These are phyloP conservation scores for Trichocomaceae sp. DNA, from an alignment of 2,329 filamentous ascomycete species.

Conservation along the genomic window DNA sequence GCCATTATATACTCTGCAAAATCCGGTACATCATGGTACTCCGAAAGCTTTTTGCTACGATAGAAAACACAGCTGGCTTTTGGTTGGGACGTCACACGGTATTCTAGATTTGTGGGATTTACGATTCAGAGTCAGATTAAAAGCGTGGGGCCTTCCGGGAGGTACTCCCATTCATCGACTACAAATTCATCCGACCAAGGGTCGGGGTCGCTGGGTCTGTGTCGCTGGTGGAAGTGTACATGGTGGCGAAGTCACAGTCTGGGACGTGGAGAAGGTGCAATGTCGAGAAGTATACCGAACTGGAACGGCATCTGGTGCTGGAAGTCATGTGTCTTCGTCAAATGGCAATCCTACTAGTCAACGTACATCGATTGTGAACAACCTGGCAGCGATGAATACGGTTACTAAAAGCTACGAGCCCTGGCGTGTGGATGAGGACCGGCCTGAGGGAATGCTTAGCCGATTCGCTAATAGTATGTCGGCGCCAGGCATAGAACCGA, in stretches of 20 bases:
- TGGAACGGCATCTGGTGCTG: constrained; percentile 31
- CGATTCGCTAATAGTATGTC: constrained; percentile 59
- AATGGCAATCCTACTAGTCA: constrained; percentile 15
- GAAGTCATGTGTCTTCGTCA: neutral
- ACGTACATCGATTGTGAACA: constrained; percentile 16
- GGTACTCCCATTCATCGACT: constrained; percentile 75
- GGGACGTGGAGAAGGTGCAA: constrained; percentile 85
- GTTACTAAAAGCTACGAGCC: constrained; percentile 62
- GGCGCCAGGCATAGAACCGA: constrained; percentile 56
- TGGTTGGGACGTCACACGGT: constrained; percentile 86
- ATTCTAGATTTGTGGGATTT: constrained; percentile 93
- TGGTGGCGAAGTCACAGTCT: constrained; percentile 78
- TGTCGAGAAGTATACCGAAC: constrained; percentile 82
- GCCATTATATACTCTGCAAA: constrained; percentile 70
- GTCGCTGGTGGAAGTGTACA: constrained; percentile 80
- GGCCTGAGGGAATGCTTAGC: constrained; percentile 75
- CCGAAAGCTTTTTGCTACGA: constrained; percentile 90
- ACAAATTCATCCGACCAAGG: constrained; percentile 68
- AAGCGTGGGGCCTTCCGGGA: constrained; percentile 79
- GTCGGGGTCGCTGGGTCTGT: constrained; percentile 76
- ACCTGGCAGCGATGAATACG: constrained; percentile 16
- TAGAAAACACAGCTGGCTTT: constrained; percentile 77
- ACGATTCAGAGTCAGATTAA: constrained; percentile 82
- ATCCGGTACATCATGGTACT: constrained; percentile 84
- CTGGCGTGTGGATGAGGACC: constrained; percentile 86